These are phyloP conservation scores for Russula ochroleuca DNA, from an alignment of 768 basidiomycete genomes.

Conservation along the genomic window DNA sequence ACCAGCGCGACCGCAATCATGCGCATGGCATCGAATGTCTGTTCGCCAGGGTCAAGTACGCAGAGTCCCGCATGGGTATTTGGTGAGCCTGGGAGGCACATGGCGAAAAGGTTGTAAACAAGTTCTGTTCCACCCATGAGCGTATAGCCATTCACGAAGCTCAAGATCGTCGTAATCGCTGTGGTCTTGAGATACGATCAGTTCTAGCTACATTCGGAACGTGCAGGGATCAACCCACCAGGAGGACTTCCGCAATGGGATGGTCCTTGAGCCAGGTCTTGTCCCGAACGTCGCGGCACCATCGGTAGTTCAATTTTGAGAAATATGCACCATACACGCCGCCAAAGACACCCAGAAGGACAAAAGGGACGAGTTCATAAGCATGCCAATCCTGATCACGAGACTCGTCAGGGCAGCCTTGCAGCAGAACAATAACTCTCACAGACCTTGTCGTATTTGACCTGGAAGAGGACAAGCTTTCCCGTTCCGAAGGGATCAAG, in stretches of 20 bases:
- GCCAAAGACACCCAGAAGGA: slow-evolving; percentile 85
- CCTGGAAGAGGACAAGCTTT: slow-evolving; percentile 88
- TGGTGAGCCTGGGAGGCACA: slow-evolving; percentile 60
- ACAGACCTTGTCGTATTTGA: slow-evolving; percentile 76
- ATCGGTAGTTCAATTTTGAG: slow-evolving; percentile 85
- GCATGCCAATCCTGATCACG: slow-evolving; percentile 80
- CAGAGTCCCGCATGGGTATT: slow-evolving; percentile 67
- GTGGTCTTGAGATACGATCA: slow-evolving; percentile 54
- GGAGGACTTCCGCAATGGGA: slow-evolving; percentile 75
- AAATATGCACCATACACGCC: slow-evolving; percentile 94
- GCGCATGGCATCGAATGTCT: slow-evolving; percentile 58
- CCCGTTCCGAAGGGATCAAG: slow-evolving; percentile 95
- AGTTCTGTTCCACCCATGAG: slow-evolving; percentile 95
- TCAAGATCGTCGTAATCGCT: slow-evolving; percentile 65
- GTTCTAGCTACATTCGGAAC: background rate
- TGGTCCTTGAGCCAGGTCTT: slow-evolving; percentile 76
- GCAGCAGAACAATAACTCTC: background rate
- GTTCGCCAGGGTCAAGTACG: slow-evolving; percentile 52
- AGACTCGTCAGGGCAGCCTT: background rate
- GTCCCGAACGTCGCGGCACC: slow-evolving; percentile 79
- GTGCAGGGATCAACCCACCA: slow-evolving; percentile 47
- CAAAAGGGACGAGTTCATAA: slow-evolving; percentile 80
- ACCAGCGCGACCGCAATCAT: slow-evolving; percentile 73
- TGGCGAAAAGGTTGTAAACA: slow-evolving; percentile 85
- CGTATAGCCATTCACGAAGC: slow-evolving; percentile 85